phyloP scores from a whole-genome alignment of 1,284 basidiomycete species.

The Mrakiaceae sp. region DNA sequence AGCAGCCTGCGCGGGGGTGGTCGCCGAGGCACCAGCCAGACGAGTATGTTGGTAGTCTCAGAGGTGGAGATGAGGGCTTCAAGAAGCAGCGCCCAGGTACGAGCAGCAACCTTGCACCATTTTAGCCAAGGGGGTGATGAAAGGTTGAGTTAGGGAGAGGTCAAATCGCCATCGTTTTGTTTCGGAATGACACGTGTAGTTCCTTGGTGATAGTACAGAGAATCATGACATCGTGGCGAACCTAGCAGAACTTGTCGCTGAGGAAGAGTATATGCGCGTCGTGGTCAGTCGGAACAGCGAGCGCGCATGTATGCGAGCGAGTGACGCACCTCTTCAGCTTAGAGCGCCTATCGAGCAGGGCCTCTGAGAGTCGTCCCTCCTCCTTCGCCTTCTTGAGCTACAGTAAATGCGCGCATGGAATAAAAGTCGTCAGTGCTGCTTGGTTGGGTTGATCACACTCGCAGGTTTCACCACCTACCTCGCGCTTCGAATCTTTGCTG shows the following conservation, averaged over 20 bases:
- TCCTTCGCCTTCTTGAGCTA: conserved; percentile 72
- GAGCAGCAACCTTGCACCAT: too few species aligned
- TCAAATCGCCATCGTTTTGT: neutral
- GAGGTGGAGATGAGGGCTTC: too few species aligned
- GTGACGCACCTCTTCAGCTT: conserved; percentile 78
- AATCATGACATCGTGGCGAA: neutral
- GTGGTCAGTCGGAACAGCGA: neutral
- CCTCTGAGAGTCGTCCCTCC: conserved; percentile 78
- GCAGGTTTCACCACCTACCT: conserved; percentile 37
- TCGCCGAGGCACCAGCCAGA: too few species aligned
- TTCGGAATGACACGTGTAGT: neutral
- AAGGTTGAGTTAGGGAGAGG: neutral
- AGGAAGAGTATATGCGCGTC: neutral
- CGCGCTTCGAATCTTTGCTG: conserved; percentile 57
- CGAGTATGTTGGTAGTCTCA: too few species aligned
- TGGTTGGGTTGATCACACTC: too few species aligned
- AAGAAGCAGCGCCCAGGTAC: too few species aligned
- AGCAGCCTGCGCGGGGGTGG: too few species aligned
- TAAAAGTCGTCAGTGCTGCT: too few species aligned
- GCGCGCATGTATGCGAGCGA: neutral
- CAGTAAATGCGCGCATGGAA: conserved; percentile 1
- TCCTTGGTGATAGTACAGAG: neutral
- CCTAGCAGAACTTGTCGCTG: conserved; percentile 15
- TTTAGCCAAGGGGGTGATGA: too few species aligned
- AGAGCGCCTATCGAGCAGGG: conserved; percentile 71